Evolutionary conservation across 2,329 filamentous ascomycete species (phyloP), one percentile per base, ranked within the genome.

Genomic region (Septoria petroselini): DNA sequence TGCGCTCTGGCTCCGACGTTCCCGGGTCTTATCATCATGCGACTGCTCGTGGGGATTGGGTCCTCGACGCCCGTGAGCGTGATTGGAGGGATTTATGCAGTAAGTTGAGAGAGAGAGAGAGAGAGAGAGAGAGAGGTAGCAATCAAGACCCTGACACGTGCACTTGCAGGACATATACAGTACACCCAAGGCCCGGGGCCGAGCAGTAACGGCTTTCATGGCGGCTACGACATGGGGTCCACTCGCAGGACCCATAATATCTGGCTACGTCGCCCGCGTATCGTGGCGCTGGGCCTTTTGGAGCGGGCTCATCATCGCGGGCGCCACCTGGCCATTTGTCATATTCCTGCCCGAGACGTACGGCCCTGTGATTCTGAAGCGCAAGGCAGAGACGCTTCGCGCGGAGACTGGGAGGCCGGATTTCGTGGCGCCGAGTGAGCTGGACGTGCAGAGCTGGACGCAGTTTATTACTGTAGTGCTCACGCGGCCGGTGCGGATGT

Each of bases 201-300:
- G 80, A 27, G 79, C 79, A 3, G 82, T 84, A 73, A 76, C 81
- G 1, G 68, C 78, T 33, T 85, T 83, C 68, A 84, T 84, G 77
- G 79, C 78, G 14, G 82, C 76, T 11, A 88, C 84, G 3, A 76
- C 80, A 0, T 80, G 80, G 37, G 85, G 85, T 0, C 84, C 83
- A 0, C 73, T 87, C n/a, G 66, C 83, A 2, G 80, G 82, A 1
- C 84, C 84, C 2, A 78, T 84, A 12, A 74, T 84, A 17, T 81
- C 80, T 0, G 84, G 83, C 7, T 86, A 78, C 66, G 76, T 80
- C 31, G 73, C 79, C 1, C 74, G 73, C 1, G 75, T 85, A 19
- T 78, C 77, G 19, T 88, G 84, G 85, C 76, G 81, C 34, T 88
- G 84, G 85, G 70, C 77, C 1, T 86, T 86, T 62, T 87, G 84